Base-by-base conservation (phyloP, 1,284 basidiomycete genomes). In the Paramarasmius palmivorus region DNA sequence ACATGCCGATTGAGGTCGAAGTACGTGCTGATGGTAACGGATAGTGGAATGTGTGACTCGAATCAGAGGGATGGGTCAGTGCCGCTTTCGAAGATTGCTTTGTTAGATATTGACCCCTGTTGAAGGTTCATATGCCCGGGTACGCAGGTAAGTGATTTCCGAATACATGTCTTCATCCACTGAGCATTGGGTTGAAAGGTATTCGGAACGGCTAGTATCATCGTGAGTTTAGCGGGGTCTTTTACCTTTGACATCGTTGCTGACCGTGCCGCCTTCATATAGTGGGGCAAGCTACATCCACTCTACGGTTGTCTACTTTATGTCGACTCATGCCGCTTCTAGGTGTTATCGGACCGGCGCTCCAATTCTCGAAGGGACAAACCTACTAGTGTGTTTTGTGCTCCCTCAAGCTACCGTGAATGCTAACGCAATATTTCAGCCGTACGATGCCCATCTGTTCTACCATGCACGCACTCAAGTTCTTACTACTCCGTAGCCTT, bases 271-370 rank as follows among this genome's bases (percentile, higher is more conserved):
- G 6, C 6, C 29, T 32, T 12, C 29, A 32, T 32, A 6, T 32
- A 32, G 29, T 32, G 29, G 29, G 29, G 29, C 12, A 12, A 32
- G 12, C 29, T 6, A 32, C 29, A 12, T 32, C 29, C 12, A 32
- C 29, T 32, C 6, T 12, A 32, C 6, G 29, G 7, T 32, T 32
- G 12, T 6, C 29, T 6, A 32, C 7, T 12, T 12, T 32, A 6
- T 6, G 12, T 32, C 29, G 12, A 32, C 29, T 32, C 12, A 32
- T 32, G 12, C 12, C 29, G 12, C 12, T 32, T 41, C 75, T 73
- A 69, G 75, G 74, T 53, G 68, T 73, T 15, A 71, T 77, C 35
- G 74, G 74, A 1, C 75, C 76, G 4, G 59, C 61, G 2, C 62
- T 66, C 5, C 71, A 74, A 52, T 77, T 78, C 59, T 73, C 73